Conservation (phyloP, 805 yeast genomes). For the Starmerella vaccinii region DNA sequence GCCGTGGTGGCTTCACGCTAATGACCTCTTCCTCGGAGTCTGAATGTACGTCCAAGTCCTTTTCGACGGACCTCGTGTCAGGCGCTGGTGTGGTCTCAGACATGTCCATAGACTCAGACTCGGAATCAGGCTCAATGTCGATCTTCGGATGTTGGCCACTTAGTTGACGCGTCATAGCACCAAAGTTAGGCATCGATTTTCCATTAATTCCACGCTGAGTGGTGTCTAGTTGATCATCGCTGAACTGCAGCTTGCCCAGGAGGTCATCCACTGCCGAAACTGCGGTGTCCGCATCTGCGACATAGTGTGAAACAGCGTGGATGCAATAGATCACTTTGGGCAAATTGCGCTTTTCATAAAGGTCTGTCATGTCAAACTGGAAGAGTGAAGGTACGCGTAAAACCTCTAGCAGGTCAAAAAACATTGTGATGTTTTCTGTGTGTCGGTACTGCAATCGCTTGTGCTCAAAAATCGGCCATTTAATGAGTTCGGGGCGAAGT, state of each 20-base stretch:
- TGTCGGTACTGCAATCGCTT: constrained; percentile 72
- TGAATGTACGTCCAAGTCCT: no score
- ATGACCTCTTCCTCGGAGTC: constrained; percentile 5
- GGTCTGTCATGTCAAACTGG: constrained; percentile 81
- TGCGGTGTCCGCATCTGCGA: constrained; percentile 53
- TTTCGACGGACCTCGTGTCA: no score
- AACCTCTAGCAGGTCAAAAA: constrained; percentile 55
- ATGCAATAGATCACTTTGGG: constrained; percentile 91
- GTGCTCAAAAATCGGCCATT: constrained; percentile 42
- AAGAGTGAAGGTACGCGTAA: constrained; percentile 78
- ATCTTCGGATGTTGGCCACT: constrained; percentile 18
- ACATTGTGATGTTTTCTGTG: constrained; percentile 82
- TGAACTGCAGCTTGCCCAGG: constrained; percentile 52
- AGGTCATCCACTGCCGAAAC: constrained; percentile 42
- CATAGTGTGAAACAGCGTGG: constrained; percentile 73
- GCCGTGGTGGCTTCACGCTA: constrained; percentile 14
- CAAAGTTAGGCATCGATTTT: constrained; percentile 67
- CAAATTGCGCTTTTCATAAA: constrained; percentile 81
- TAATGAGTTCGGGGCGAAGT: constrained; percentile 56
- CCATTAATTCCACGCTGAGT: constrained; percentile 58
- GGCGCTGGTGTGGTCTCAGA: neutral
- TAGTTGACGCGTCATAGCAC: constrained; percentile 39
- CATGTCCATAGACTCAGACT: neutral
- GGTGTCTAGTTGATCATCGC: constrained; percentile 54
- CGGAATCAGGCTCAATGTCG: neutral